These are phyloP conservation scores for Mycena epipterygia DNA, from an alignment of 768 basidiomycete genomes.

Conservation along the genomic window DNA sequence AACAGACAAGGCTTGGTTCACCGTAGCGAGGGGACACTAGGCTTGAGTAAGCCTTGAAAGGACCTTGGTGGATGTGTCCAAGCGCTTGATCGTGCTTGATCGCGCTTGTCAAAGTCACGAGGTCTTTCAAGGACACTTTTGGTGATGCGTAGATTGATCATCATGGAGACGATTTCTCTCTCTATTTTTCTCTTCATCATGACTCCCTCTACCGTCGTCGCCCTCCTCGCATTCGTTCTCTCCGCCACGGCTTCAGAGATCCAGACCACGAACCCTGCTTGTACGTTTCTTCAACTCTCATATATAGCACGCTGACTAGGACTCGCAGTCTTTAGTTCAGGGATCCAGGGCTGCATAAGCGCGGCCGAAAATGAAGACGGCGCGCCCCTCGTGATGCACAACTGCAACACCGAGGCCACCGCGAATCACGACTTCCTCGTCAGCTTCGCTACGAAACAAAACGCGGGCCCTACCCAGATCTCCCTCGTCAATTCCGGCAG, in stretches of 20 bases:
- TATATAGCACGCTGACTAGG: too few relatives aligned
- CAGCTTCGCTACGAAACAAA: too few relatives aligned
- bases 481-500: not conserved
- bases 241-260: not conserved
- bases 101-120: too few relatives aligned
- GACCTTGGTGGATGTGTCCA: too few relatives aligned
- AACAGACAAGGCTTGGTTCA: too few relatives aligned
- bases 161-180: not conserved
- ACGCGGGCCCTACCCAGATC: not conserved
- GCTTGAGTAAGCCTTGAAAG: too few relatives aligned
- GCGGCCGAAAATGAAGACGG: not conserved
- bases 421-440: not conserved
- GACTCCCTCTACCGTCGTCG: not conserved
- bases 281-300: not conserved
- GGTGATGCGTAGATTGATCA: not conserved
- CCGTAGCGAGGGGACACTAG: too few relatives aligned
- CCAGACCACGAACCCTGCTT: not conserved
- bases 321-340: not conserved
- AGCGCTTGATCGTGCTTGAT: too few relatives aligned
- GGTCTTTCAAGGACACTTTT: too few relatives aligned
- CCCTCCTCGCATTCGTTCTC: not conserved
- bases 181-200: not conserved
- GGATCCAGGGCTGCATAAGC: not conserved
- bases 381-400: not conserved
- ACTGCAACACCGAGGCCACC: not conserved